Base-by-base conservation (phyloP, 2,329 filamentous ascomycete species). In the Clonostachys sp. region DNA sequence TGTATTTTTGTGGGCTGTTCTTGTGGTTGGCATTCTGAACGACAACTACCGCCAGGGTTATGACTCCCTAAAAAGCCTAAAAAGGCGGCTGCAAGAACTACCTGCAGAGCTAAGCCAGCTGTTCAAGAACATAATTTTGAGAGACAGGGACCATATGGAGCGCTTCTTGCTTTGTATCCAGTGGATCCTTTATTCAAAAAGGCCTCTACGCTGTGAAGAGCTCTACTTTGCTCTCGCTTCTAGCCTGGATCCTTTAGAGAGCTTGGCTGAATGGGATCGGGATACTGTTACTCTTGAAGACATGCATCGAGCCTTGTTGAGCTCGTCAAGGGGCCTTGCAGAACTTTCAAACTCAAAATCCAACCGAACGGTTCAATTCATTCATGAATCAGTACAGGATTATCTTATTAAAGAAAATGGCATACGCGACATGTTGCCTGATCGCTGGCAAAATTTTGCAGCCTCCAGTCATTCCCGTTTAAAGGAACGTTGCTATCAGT, bases 181-280 rank as follows among this genome's bases (percentile, higher is more conserved):
- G 18, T 83, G 74, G 73, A 62, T 84, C 0, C 60, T 84, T 0
- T 81, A 70, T 17, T 65, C 80, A 0, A 62, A 57, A 8, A 51
- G 60, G 0, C 73, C 78, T 0, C 48, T 82, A 0, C 60, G 41
- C 0, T 69, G 60, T 0, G 52, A 66, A 1, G 68, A 82, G 50
- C 61, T 78, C 0, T 78, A 75, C 50, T 30, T 30, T 16, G 41
- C 41, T 5, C 8, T 43, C 5, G n/a, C 9, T n/a, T 43, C 24
- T n/a, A 6, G 41, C 16, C 41, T 43, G n/a, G 3, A 14, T 6
- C 20, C 36, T 17, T 39, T 4, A 14, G 36, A 39, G 16, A 39
- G 14, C 36, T 17, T 39, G 16, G 36, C 5, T 12, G 6, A n/a
- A n/a, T 41, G 45, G 36, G 36, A 39, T n/a, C 41, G 47, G 38